Evolutionary conservation across 108 stramenopile genomes (phyloP).

Genomic region (Nitzschia palea): DNA sequence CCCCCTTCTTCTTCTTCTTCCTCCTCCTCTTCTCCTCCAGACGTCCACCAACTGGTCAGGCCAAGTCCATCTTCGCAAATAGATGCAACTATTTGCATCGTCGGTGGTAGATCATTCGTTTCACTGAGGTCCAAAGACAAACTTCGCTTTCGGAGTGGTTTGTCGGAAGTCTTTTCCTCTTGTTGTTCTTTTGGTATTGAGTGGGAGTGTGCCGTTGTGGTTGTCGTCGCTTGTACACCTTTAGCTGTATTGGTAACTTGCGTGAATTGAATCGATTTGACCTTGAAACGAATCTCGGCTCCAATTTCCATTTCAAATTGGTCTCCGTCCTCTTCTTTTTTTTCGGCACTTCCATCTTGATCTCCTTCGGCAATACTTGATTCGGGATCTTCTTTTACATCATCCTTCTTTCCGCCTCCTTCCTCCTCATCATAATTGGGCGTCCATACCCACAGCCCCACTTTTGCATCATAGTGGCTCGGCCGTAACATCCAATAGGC

Average conservation of each 20-base stretch:
- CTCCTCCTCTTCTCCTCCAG: constrained; percentile 49
- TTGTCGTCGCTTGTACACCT: constrained; percentile 79
- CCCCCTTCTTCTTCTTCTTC: constrained; percentile 52
- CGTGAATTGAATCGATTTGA: constrained; percentile 85
- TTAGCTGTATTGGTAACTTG: constrained; percentile 85
- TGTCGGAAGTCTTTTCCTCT: constrained; percentile 18
- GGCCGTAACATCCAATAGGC: constrained; percentile 86
- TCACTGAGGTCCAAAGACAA: constrained; percentile 74
- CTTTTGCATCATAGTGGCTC: constrained; percentile 53
- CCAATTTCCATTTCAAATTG: constrained; percentile 85
- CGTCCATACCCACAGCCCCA: constrained; percentile 78
- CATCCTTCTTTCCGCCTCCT: constrained; percentile 10
- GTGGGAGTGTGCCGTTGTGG: constrained; percentile 49
- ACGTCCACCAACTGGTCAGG: constrained; percentile 76
- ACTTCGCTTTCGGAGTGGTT: constrained; percentile 65
- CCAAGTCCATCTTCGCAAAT: constrained; percentile 90
- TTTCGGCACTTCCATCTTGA: not conserved
- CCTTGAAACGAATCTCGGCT: constrained; percentile 83
- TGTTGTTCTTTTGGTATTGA: constrained; percentile 21
- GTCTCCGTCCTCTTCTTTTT: constrained; percentile 29
- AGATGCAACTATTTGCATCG: constrained; percentile 83
- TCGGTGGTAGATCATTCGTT: constrained; percentile 49
- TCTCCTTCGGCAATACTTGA: constrained; percentile 4
- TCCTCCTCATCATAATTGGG: constrained; percentile 52
- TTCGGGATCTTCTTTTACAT: constrained; percentile 28